Base-by-base conservation (phyloP, 192 early-diverging fungal genomes). In the Coemansia brasiliensis region DNA sequence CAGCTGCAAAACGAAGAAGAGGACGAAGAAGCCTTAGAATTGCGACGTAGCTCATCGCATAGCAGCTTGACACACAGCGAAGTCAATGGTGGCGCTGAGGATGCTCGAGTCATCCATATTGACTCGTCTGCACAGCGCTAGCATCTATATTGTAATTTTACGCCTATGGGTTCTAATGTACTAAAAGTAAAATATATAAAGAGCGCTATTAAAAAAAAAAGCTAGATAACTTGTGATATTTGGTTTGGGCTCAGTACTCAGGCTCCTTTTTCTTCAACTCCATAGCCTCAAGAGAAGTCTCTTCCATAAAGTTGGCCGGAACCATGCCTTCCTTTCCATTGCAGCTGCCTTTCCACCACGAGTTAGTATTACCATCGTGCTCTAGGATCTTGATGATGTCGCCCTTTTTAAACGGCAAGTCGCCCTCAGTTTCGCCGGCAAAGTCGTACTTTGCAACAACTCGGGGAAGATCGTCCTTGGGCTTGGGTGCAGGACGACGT, bases 401-500 rank as follows among this genome's bases (percentile, higher is more conserved):
- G 48, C 90, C 93, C 63, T 87, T 88, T 59, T 80, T 84, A 67
- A 98, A 98, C 15, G 79, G 54, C 57, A 98, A 69, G 65, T 98
- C 95, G 16, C 87, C 92, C 5, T 80, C 66, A 61, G 92, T 81
- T 57, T 92, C 84, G 1, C 87, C 92, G 6, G 69, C 69, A 74
- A 91, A 98, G 74, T 96, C 90, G 56, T 91, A 98, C 61, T 90
- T 48, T 0, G 95, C 95, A 8, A 84, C 71, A 21, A 88, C 93
- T 13, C 69, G 69, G 64, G 57, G 37, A 44, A 26, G 15, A 9
- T 38, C 8, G 20, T 45, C 21, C 18, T 62, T 49, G 6, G 72
- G 65, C 22, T 63, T 52, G 11, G n/a, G 74, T 64, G 29, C 55
- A 24, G 54, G 39, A 5, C 41, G 40, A 15, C 81, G 69, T 13